Base-by-base conservation (phyloP, 345 rosid species). In the Populus ilicifolia region DNA sequence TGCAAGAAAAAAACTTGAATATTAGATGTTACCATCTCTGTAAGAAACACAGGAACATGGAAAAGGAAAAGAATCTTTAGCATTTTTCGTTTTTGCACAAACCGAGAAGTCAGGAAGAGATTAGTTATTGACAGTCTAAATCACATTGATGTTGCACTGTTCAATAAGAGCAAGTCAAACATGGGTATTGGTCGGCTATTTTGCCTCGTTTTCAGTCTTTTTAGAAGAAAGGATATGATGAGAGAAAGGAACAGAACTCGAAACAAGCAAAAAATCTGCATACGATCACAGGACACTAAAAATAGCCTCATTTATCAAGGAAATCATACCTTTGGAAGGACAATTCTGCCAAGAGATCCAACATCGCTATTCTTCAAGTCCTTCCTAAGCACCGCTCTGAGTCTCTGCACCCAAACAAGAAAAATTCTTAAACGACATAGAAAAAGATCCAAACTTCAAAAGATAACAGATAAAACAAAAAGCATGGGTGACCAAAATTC, bases 321-420 rank as follows among this genome's bases (percentile, higher is more conserved):
- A 69, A 78, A 80, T 38, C 83, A 84, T 46, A 93, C 98, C 98
- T 90, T 94, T 82, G 96, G 98, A 79, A 94, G 86, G 38, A 94
- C 89, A 23, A 94, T 93, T 83, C 98, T 90, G 43, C 98, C 93
- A 44, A 90, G 90, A 52, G 85, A 72, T n/a, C 93, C 90, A 36
- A 94, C 97, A 82, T 94, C 98, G 82, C 98, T 94, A 73, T 87
- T 89, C 88, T 84, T 90, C 80, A 94, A 73, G 59, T 82, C 81
- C 83, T 91, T 94, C 66, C 36, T 87, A 75, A 92, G 76, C 80
- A 93, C 44, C 79, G 86, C 70, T 77, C 88, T 90, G 71, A 95
- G 83, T 75, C 75, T 87, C 97, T 94, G 84, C 77, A 77, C 25
- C 29, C 74, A 72, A 73, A 50, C 18, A 73, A 29, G 59, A n/a